These are phyloP conservation scores for Vitis amurensis DNA, from an alignment of 164 flowering plant species.

Conservation along the genomic window DNA sequence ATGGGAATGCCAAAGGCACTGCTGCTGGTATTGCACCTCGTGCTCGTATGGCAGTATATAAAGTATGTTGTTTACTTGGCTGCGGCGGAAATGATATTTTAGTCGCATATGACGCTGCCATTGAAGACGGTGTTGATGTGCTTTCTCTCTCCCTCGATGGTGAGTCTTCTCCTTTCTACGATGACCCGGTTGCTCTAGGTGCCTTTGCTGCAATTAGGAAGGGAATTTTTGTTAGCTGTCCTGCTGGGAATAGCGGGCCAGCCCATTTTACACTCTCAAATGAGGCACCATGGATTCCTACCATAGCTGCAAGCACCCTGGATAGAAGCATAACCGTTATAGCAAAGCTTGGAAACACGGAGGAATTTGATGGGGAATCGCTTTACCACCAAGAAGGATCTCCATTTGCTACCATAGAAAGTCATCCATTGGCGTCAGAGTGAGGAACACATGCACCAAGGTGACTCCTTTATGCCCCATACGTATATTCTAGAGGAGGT, in stretches of 20 bases:
- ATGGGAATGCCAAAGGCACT: constrained; percentile 24
- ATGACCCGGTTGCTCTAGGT: constrained; percentile 13
- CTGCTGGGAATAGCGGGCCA: constrained; percentile 35
- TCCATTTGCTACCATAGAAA: too few relatives aligned
- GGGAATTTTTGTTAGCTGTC: constrained; percentile 27
- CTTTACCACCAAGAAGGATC: constrained; percentile 22
- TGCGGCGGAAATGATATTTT: constrained; percentile 19
- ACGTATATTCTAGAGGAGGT: too few relatives aligned
- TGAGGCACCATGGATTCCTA: constrained; percentile 39
- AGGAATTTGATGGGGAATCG: constrained; percentile 26
- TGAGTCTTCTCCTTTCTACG: constrained; percentile 1
- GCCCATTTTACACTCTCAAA: constrained; percentile 6
- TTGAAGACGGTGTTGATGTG: constrained; percentile 33
- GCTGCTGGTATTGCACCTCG: constrained; percentile 33
- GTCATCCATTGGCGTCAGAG: too few relatives aligned
- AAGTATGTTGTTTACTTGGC: constrained; percentile 10
- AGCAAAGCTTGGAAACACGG: constrained; percentile 25
- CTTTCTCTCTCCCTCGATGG: constrained; percentile 30
- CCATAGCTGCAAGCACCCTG: constrained; percentile 34
- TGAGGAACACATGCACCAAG: too few relatives aligned
- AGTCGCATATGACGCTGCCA: constrained; percentile 29
- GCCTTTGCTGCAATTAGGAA: constrained; percentile 29
- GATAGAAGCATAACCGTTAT: constrained; percentile 26
- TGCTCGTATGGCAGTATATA: constrained; percentile 33
- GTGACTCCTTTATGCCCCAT: too few relatives aligned